phyloP scores from a whole-genome alignment of 2,329 filamentous ascomycete genomes.

The Aspergillus arachidicola region DNA sequence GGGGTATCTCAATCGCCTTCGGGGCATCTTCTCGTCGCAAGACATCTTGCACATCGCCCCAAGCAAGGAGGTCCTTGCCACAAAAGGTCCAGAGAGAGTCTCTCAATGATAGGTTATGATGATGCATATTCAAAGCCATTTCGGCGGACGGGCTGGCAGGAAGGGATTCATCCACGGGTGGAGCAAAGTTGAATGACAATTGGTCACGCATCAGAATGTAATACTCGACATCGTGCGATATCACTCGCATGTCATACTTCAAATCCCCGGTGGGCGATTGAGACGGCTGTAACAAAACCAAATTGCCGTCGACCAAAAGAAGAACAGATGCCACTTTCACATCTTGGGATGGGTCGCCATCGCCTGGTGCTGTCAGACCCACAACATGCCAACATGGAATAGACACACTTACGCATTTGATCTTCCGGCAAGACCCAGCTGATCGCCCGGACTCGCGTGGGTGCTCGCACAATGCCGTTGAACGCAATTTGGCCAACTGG shows the following conservation, averaged over 20 bases:
- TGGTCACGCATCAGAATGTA: slow-evolving; percentile 92
- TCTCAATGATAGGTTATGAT: slow-evolving; percentile 61
- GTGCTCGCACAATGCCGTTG: slow-evolving; percentile 92
- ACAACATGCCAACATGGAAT: background rate
- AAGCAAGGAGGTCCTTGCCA: slow-evolving; percentile 80
- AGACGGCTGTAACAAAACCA: slow-evolving; percentile 87
- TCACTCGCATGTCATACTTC: slow-evolving; percentile 97
- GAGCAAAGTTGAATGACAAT: slow-evolving; percentile 53
- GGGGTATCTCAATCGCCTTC: slow-evolving; percentile 71
- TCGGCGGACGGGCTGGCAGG: slow-evolving; percentile 54
- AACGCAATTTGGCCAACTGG: slow-evolving; percentile 98
- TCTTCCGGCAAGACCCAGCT: slow-evolving; percentile 95
- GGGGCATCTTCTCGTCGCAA: slow-evolving; percentile 75
- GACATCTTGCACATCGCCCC: slow-evolving; percentile 86
- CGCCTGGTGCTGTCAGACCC: slow-evolving; percentile 48
- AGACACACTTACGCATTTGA: slow-evolving; percentile 65
- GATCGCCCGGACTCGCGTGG: slow-evolving; percentile 85
- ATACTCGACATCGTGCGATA: slow-evolving; percentile 95
- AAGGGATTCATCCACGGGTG: slow-evolving; percentile 49
- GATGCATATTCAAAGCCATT: slow-evolving; percentile 47
- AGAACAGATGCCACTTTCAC: slow-evolving; percentile 91
- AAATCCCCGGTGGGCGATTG: slow-evolving; percentile 78
- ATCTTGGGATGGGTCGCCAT: slow-evolving; percentile 94
- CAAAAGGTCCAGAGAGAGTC: slow-evolving; percentile 97
- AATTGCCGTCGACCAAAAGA: slow-evolving; percentile 95